phyloP scores from a whole-genome alignment of 2,329 filamentous ascomycete genomes.

The Fusarium nematophilum region DNA sequence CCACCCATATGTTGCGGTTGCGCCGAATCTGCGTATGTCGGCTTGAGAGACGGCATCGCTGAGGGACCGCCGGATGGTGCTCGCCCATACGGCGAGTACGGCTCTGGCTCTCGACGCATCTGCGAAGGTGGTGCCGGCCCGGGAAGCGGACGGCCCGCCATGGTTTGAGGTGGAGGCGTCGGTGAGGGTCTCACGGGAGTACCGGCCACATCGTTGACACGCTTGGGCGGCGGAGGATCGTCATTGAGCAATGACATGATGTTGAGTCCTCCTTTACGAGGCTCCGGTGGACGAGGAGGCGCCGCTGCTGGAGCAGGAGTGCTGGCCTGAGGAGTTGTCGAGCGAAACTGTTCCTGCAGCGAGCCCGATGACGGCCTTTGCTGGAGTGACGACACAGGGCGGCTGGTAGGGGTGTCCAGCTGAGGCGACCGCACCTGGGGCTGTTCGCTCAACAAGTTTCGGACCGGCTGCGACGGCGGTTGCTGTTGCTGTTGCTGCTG shows the following conservation, averaged over 20 bases:
- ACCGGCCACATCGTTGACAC: slow-evolving; percentile 60
- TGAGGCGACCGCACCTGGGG: slow-evolving; percentile 53
- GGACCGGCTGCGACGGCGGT: slow-evolving; percentile 53
- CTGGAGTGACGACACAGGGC: slow-evolving; percentile 53
- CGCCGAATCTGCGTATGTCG: slow-evolving; percentile 62
- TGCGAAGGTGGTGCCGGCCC: slow-evolving; percentile 54
- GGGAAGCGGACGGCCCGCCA: slow-evolving; percentile 54
- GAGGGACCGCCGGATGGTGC: slow-evolving; percentile 51
- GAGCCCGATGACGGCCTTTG: slow-evolving; percentile 48
- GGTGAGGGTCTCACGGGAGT: slow-evolving; percentile 55
- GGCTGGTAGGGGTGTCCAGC: slow-evolving; percentile 51
- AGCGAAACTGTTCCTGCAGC: slow-evolving; percentile 46
- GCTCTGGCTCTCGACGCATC: slow-evolving; percentile 62
- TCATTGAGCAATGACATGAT: slow-evolving; percentile 73
- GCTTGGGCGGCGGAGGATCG: slow-evolving; percentile 65
- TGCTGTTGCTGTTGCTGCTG: slow-evolving; percentile 52
- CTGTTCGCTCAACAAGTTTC: slow-evolving; percentile 55
- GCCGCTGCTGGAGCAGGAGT: slow-evolving; percentile 49
- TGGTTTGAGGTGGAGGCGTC: slow-evolving; percentile 62
- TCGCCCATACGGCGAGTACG: slow-evolving; percentile 60
- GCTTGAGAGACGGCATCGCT: slow-evolving; percentile 67
- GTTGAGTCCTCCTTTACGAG: slow-evolving; percentile 70
- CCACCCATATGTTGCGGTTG: slow-evolving; percentile 59
- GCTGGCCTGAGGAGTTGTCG: slow-evolving; percentile 43
- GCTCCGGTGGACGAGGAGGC: slow-evolving; percentile 57